Conservation (phyloP, 257 asterid species). For the Solanum lycopersicoides region DNA sequence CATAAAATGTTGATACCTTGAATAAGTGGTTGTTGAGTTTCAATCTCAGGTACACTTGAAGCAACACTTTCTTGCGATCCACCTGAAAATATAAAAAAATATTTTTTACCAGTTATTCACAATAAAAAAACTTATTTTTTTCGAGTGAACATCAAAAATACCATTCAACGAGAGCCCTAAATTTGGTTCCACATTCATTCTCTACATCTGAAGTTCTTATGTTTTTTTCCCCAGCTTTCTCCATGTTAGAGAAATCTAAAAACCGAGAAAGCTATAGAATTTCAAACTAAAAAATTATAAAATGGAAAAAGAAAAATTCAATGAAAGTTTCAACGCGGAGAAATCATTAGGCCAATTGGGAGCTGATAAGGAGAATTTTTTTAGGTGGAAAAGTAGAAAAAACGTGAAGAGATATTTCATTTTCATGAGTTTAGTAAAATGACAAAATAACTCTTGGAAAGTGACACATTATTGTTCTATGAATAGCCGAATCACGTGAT, state of each 20-base stretch:
- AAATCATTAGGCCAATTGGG: background rate
- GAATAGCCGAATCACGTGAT: no score
- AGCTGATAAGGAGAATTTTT: background rate
- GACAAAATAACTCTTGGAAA: conserved; percentile 17
- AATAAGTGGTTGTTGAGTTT: conserved; percentile 5
- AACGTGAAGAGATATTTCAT: background rate
- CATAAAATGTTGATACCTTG: conserved; percentile 23
- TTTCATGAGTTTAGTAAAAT: background rate
- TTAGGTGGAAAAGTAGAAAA: background rate
- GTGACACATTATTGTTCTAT: background rate
- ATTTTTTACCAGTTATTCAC: conserved; percentile 44
- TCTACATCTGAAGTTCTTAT: conserved; percentile 6
- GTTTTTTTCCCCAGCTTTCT: conserved; percentile 3
- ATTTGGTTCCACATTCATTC: conserved; percentile 16
- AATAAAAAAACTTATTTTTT: no score
- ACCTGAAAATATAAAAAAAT: conserved; percentile 8
- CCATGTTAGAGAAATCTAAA: conserved; percentile 12
- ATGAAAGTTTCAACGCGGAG: no score
- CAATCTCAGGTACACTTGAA: conserved; percentile 34
- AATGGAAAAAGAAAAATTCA: background rate
- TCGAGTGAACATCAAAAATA: background rate
- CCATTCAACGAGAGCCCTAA: conserved; percentile 27
- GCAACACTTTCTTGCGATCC: conserved; percentile 42
- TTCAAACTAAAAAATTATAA: no score
- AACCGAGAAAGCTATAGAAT: background rate